Evolutionary conservation across 140 eudicot species (phyloP).

Genomic region (Bidens hawaiensis): DNA sequence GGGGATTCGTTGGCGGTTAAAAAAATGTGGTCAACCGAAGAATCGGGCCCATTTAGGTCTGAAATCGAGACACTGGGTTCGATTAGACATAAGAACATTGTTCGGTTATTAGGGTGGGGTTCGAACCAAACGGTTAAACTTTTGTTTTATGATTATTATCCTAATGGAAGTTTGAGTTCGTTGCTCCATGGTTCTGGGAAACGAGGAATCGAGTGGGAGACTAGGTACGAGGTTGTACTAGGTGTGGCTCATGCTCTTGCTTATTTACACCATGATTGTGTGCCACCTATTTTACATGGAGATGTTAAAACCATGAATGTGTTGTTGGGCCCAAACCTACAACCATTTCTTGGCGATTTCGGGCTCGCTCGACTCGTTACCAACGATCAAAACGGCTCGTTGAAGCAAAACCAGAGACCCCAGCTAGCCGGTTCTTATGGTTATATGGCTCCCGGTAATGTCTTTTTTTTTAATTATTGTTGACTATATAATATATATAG

Average conservation of each 20-base stretch:
- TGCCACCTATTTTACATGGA: conserved; percentile 86
- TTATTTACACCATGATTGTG: conserved; percentile 89
- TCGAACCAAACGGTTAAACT: conserved; percentile 69
- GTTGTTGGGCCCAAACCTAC: conserved; percentile 62
- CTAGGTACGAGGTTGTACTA: conserved; percentile 55
- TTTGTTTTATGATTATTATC: conserved; percentile 81
- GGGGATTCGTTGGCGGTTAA: conserved; percentile 87
- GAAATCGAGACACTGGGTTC: conserved; percentile 85
- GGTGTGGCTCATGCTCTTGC: conserved; percentile 96
- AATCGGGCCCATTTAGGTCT: conserved; percentile 78
- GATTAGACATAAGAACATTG: conserved; percentile 85
- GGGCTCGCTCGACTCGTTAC: conserved; percentile 80
- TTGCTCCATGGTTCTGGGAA: conserved; percentile 86
- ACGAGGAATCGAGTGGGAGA: conserved; percentile 86
- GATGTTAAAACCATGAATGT: conserved; percentile 98
- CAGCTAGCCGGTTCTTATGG: conserved; percentile 96
- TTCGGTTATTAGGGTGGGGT: conserved; percentile 90
- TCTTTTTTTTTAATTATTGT: neutral
- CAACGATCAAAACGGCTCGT: conserved; percentile 18
- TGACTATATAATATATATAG: no score
- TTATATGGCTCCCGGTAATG: conserved; percentile 97
- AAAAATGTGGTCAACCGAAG: conserved; percentile 97
- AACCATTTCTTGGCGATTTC: conserved; percentile 89
- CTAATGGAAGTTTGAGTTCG: conserved; percentile 94
- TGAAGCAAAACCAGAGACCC: conserved; percentile 58